Conservation (phyloP, 768 basidiomycete species). For the Paxillus rubicundulus region DNA sequence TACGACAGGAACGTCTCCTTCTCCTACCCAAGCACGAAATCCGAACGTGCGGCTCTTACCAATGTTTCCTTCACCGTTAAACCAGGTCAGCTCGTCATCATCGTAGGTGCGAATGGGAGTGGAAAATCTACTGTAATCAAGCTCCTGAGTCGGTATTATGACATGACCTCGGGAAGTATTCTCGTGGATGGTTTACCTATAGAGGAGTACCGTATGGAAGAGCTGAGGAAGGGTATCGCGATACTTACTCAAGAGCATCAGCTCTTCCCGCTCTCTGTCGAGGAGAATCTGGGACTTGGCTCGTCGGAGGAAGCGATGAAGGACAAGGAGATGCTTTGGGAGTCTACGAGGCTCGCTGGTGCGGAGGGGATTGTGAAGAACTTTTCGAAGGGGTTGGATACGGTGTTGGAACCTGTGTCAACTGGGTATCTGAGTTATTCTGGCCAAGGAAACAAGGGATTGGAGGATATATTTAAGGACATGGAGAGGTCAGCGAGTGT, state of each 20-base stretch:
- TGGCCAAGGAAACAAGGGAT: conserved; percentile 10
- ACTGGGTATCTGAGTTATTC: conserved; percentile 28
- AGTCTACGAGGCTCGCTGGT: conserved; percentile 35
- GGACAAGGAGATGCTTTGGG: conserved; percentile 12
- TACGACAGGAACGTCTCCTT: conserved; percentile 49
- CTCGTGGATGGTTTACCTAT: conserved; percentile 38
- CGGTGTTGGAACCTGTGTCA: conserved; percentile 35
- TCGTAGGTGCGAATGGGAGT: conserved; percentile 36
- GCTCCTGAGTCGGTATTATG: conserved; percentile 36
- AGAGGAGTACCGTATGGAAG: conserved; percentile 27
- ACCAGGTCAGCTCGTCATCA: conserved; percentile 33
- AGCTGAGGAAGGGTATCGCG: conserved; percentile 39
- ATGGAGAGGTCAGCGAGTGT: conserved; percentile 19
- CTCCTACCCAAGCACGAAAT: conserved; percentile 44
- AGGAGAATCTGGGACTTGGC: conserved; percentile 42
- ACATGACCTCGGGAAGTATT: conserved; percentile 37
- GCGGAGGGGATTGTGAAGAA: conserved; percentile 40
- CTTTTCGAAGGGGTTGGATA: conserved; percentile 37
- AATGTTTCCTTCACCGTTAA: conserved; percentile 30
- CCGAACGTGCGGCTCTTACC: conserved; percentile 21
- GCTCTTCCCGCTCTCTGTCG: conserved; percentile 36
- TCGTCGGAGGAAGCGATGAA: conserved; percentile 12
- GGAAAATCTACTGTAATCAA: conserved; percentile 40
- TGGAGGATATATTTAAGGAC: conserved; percentile 16
- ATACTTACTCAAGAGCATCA: conserved; percentile 42